These are phyloP conservation scores for Leishmania tropica DNA, from an alignment of 208 protist genomes.

Conservation along the genomic window DNA sequence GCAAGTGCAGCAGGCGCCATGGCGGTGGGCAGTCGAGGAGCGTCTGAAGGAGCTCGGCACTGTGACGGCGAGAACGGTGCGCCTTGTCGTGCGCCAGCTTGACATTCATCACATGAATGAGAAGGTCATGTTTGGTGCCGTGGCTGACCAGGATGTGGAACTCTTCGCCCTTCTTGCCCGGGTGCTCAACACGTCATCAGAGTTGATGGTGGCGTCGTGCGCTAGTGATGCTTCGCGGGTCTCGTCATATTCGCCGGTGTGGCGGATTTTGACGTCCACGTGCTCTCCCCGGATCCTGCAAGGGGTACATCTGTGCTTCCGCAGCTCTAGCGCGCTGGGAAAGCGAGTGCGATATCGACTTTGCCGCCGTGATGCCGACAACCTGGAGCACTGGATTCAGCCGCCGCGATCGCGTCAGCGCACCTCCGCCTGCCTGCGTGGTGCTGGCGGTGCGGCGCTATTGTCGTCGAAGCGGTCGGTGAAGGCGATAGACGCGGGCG, in stretches of 20 bases:
- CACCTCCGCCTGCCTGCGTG: not conserved
- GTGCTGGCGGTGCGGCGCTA: not conserved
- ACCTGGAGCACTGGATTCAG: conserved; percentile 32
- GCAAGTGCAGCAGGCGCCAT: conserved; percentile 9
- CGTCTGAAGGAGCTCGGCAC: not conserved
- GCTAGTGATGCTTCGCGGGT: not conserved
- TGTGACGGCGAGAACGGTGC: conserved; percentile 11
- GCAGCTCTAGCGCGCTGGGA: conserved; percentile 32
- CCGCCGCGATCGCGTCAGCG: not conserved
- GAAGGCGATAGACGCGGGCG: not conserved
- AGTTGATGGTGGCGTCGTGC: conserved; percentile 7
- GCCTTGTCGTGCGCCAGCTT: conserved; percentile 17
- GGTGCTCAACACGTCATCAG: conserved; percentile 14
- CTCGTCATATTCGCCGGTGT: conserved; percentile 10
- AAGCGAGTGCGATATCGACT: conserved; percentile 44
- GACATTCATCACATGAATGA: conserved; percentile 26
- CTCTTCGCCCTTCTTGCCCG: conserved; percentile 22
- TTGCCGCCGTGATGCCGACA: conserved; percentile 31
- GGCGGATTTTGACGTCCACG: conserved; percentile 12
- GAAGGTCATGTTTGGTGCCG: conserved; percentile 26
- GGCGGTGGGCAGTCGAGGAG: conserved; percentile 24
- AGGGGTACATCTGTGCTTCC: conserved; percentile 39
- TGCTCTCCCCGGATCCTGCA: conserved; percentile 18
- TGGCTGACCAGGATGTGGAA: conserved; percentile 19
- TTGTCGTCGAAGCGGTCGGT: not conserved